Conservation (phyloP, 2,329 filamentous ascomycete genomes). For the Dactylellina parvicollis region DNA sequence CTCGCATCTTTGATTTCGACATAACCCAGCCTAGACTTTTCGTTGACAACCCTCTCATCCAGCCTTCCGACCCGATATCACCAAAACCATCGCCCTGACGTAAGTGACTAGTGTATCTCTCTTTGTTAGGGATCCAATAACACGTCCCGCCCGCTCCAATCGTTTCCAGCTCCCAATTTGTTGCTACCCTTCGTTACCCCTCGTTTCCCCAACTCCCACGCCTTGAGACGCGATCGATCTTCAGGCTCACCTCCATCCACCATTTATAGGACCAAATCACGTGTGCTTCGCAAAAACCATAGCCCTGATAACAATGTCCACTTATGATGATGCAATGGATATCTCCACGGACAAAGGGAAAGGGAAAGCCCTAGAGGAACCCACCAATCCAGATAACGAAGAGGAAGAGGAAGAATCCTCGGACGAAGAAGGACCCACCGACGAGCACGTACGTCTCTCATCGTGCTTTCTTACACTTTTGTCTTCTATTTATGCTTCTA, state of each 20-base stretch:
- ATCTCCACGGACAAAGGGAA: slow-evolving; percentile 47
- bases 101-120: too few species aligned
- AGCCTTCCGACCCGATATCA: too few species aligned
- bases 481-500: neutral
- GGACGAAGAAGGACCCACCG: slow-evolving; percentile 22
- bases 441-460: slow-evolving; percentile 15
- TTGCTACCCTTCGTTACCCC: too few species aligned
- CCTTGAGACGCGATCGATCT: neutral
- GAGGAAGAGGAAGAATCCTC: slow-evolving; percentile 26
- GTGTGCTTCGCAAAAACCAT: neutral
- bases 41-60: too few species aligned
- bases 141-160: too few species aligned
- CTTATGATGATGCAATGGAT: slow-evolving; percentile 50
- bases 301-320: slow-evolving; percentile 26
- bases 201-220: neutral
- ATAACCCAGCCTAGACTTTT: too few species aligned
- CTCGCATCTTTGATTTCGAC: too few species aligned
- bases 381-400: slow-evolving; percentile 2
- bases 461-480: neutral
- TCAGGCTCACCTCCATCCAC: neutral
- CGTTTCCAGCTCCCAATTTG: too few species aligned
- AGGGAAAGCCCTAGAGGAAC: slow-evolving; percentile 41
- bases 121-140: too few species aligned
- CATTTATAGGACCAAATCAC: neutral
- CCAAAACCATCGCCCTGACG: too few species aligned